Conservation (phyloP, 148 eudicot species). For the Spergularia marina region DNA sequence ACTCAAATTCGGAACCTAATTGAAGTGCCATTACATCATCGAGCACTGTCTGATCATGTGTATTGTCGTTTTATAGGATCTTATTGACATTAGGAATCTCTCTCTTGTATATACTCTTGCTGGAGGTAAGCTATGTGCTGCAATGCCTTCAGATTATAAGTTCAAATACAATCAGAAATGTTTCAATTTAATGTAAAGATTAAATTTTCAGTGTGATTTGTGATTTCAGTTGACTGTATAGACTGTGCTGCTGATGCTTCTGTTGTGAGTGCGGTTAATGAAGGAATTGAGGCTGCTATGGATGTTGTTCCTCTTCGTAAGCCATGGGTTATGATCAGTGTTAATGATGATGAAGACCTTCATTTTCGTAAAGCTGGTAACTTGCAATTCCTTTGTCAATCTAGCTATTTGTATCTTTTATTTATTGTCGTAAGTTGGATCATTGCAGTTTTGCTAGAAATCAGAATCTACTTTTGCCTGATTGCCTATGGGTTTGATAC, state of each 20-base stretch:
- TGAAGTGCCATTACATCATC: background rate
- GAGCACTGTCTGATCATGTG: background rate
- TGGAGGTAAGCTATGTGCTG: constrained; percentile 48
- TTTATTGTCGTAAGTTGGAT: background rate
- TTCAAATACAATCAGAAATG: background rate
- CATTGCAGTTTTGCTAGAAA: too few relatives aligned
- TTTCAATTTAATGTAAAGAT: background rate
- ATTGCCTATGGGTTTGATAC: background rate
- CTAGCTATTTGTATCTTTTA: background rate
- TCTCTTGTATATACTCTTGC: constrained; percentile 82
- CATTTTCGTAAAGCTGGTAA: constrained; percentile 97
- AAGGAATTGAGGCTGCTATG: constrained; percentile 78
- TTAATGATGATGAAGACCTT: constrained; percentile 88
- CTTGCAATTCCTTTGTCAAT: background rate
- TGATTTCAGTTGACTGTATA: constrained; percentile 80
- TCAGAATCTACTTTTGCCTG: background rate
- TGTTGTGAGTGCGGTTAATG: constrained; percentile 76
- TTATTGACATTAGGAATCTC: constrained; percentile 76
- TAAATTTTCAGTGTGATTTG: background rate
- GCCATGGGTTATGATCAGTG: constrained; percentile 98
- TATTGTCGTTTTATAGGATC: constrained; percentile 45
- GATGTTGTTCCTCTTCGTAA: constrained; percentile 51
- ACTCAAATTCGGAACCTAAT: background rate
- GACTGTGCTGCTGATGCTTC: constrained; percentile 98
- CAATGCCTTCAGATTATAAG: background rate